Evolutionary conservation across 306 rosid genomes (phyloP).

Genomic region (Casuarina cunninghamiana): DNA sequence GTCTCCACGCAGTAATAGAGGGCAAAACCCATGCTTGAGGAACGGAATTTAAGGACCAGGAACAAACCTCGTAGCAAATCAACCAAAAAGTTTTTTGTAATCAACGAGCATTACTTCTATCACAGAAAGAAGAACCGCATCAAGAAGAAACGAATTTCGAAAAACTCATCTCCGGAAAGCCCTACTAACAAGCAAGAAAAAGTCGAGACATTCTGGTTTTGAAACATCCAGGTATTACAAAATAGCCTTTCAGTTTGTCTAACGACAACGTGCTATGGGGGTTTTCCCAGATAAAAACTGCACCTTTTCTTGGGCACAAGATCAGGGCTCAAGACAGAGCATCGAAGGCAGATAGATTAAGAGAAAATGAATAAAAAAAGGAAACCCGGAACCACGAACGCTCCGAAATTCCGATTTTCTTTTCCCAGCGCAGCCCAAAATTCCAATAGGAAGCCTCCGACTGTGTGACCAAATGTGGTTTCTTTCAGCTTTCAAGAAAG

Average conservation of each 20-base stretch:
- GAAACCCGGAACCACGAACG: slow-evolving; percentile 27
- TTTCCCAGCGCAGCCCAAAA: slow-evolving; percentile 35
- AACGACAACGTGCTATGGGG: slow-evolving; percentile 3
- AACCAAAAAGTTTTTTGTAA: not conserved
- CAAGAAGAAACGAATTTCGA: slow-evolving; percentile 21
- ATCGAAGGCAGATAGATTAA: not conserved
- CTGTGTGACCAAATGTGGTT: slow-evolving; percentile 23
- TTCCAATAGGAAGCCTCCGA: slow-evolving; percentile 15
- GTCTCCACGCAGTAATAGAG: slow-evolving; percentile 19
- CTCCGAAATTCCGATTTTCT: slow-evolving; percentile 32
- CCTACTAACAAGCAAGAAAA: slow-evolving; percentile 22
- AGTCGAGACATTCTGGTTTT: slow-evolving; percentile 16
- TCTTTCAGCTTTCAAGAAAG: slow-evolving; percentile 26
- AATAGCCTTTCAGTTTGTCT: not conserved
- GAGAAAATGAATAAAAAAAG: not conserved
- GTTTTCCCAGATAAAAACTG: slow-evolving; percentile 3
- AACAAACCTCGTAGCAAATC: slow-evolving; percentile 35
- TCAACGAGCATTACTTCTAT: slow-evolving; percentile 2
- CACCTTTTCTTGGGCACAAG: slow-evolving; percentile 7
- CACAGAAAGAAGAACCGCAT: not conserved
- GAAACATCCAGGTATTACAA: not conserved
- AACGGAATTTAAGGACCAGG: slow-evolving; percentile 18
- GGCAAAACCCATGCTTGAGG: slow-evolving; percentile 21
- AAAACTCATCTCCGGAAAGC: slow-evolving; percentile 18
- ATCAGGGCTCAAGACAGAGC: slow-evolving; percentile 35